Percentiles rank a stretch among this genome's conserved stretches.
Evolutionary conservation across 768 basidiomycete species (phyloP).

Genomic region (Trametes elegans): DNA sequence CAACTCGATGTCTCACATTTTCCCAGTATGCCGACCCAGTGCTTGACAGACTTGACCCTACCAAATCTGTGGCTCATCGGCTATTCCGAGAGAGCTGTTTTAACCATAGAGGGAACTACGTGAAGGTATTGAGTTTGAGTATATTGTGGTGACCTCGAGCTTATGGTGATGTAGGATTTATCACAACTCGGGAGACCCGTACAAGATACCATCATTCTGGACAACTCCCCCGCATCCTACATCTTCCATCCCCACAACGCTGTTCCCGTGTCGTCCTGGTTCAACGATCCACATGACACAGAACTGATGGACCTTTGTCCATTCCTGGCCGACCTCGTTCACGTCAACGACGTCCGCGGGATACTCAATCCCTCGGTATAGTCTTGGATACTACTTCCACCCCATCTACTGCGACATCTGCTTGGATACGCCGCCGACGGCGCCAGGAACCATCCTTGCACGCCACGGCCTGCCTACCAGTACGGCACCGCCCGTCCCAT

Average conservation of each 20-base stretch:
- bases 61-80: constrained; percentile 89
- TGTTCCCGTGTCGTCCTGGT: constrained; percentile 98
- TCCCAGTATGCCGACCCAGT: constrained; percentile 96
- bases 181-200: constrained; percentile 96
- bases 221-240: constrained; percentile 98
- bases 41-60: constrained; percentile 91
- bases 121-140: constrained; percentile 66
- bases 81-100: constrained; percentile 98
- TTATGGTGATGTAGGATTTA: constrained; percentile 63
- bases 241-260: constrained; percentile 99
- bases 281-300: constrained; percentile 98
- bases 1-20: background rate
- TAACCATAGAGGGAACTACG: constrained; percentile 98
- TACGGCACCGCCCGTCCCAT: background rate
- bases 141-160: background rate
- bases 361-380: constrained; percentile 25
- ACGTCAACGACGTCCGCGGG: constrained; percentile 72
- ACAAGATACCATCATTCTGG: constrained; percentile 92
- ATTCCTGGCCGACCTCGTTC: constrained; percentile 80
- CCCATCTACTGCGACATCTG: background rate
- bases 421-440: background rate
- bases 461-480: background rate
- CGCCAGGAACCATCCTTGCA: background rate
- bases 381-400: background rate
- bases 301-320: constrained; percentile 94